Percentiles rank a stretch among this genome's conserved stretches.
Conservation (phyloP, 176 grass and related monocot species). For the Oryza glaberrima region DNA sequence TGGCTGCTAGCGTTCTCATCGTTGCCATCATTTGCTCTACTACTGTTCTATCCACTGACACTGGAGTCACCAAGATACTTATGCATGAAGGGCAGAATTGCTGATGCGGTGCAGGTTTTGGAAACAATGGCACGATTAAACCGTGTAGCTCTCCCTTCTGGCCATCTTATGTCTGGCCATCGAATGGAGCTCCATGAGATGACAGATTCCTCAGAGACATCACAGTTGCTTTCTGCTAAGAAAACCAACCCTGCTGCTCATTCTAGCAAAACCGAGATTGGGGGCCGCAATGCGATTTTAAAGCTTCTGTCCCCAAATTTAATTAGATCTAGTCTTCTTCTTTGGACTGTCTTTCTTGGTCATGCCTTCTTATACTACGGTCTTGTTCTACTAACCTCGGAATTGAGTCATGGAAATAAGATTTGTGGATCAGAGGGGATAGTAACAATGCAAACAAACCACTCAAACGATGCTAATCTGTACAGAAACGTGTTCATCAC, state of each 20-base stretch:
- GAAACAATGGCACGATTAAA: conserved; percentile 81
- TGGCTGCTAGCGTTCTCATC: conserved; percentile 88
- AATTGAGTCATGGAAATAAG: conserved; percentile 77
- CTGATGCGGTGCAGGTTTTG: conserved; percentile 73
- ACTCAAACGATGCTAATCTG: conserved; percentile 55
- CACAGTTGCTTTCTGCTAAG: conserved; percentile 46
- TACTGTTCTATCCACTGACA: conserved; percentile 76
- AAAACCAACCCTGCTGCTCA: conserved; percentile 39
- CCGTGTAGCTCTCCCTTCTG: conserved; percentile 64
- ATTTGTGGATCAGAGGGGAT: conserved; percentile 50
- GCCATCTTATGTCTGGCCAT: conserved; percentile 55
- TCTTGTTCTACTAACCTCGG: conserved; percentile 78
- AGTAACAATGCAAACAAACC: conserved; percentile 34
- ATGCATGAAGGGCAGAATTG: conserved; percentile 81
- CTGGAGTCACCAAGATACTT: conserved; percentile 92
- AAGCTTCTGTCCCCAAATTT: conserved; percentile 86
- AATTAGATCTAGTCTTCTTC: conserved; percentile 71
- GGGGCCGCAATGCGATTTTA: conserved; percentile 58
- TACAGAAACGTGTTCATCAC: conserved; percentile 87
- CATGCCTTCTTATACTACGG: conserved; percentile 95
- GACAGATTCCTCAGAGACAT: conserved; percentile 50
- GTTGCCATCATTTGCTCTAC: conserved; percentile 83
- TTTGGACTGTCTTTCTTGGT: conserved; percentile 84
- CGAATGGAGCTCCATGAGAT: conserved; percentile 61
- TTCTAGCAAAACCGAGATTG: conserved; percentile 50